Percentiles rank a stretch among this genome's conserved stretches.
Conservation (phyloP, 495 filamentous ascomycete genomes). For the Bathelium albidoporum region DNA sequence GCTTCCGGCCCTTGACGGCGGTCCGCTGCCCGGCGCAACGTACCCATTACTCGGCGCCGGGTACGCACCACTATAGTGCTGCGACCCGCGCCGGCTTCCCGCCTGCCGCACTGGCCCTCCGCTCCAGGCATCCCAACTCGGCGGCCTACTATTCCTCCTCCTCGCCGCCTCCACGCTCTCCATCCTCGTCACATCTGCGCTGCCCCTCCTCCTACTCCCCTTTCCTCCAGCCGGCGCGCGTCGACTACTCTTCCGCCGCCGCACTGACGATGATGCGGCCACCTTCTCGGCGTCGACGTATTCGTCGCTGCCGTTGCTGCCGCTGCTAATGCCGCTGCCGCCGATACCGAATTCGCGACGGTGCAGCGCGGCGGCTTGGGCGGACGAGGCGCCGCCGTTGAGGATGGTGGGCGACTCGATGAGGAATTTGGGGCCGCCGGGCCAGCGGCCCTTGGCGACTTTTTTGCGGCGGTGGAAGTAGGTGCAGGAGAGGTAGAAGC, state of each 20-base stretch:
- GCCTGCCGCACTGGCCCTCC: too few species aligned
- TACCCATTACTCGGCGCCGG: background rate
- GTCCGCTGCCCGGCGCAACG: background rate
- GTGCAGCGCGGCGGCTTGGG: background rate
- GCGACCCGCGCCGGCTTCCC: background rate
- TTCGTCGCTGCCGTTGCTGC: background rate
- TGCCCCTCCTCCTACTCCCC: background rate
- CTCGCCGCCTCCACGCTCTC: background rate
- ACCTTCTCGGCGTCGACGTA: background rate
- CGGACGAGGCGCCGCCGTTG: constrained; percentile 15
- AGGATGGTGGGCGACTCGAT: constrained; percentile 13
- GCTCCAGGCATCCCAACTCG: too few species aligned
- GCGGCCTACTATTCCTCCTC: background rate
- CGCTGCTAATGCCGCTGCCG: background rate
- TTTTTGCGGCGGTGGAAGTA: constrained; percentile 31
- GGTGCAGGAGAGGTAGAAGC: constrained; percentile 33
- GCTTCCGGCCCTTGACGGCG: background rate
- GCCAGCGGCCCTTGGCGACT: constrained; percentile 18
- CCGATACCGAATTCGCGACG: background rate
- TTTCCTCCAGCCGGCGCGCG: too few species aligned
- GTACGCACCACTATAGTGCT: background rate
- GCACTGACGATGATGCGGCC: too few species aligned
- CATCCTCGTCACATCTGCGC: too few species aligned
- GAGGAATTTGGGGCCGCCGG: constrained; percentile 18
- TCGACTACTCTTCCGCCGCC: background rate